phyloP scores from a whole-genome alignment of 345 rosid genomes.

The Rhodamnia rubescens region DNA sequence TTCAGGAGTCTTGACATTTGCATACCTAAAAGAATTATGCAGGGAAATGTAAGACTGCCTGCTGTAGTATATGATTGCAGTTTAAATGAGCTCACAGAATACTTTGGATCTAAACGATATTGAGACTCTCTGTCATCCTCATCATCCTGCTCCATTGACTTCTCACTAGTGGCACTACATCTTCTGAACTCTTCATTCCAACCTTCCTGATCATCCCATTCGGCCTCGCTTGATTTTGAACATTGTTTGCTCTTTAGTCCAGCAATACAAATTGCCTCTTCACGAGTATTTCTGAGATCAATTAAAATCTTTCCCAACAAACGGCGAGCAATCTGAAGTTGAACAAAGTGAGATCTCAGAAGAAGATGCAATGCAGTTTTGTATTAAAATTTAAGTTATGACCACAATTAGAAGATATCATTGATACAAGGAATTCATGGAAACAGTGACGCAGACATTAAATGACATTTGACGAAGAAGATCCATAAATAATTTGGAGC shows the following conservation, averaged over 20 bases:
- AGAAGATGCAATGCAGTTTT: not conserved
- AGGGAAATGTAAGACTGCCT: not conserved
- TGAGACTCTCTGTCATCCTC: conserved; percentile 91
- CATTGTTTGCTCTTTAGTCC: conserved; percentile 56
- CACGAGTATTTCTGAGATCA: conserved; percentile 93
- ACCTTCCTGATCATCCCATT: conserved; percentile 41
- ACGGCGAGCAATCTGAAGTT: conserved; percentile 77
- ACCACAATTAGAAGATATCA: not conserved
- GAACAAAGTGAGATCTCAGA: not conserved
- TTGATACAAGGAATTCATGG: not conserved
- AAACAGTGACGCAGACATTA: not conserved
- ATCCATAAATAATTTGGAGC: not conserved
- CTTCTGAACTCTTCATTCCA: conserved; percentile 59
- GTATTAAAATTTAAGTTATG: not conserved
- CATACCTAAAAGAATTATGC: conserved; percentile 50
- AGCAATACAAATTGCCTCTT: conserved; percentile 92
- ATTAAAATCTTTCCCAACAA: conserved; percentile 93
- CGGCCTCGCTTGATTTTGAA: conserved; percentile 26
- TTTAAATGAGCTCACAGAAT: not conserved
- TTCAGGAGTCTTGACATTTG: conserved; percentile 97
- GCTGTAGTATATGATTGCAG: not conserved
- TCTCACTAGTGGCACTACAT: conserved; percentile 48
- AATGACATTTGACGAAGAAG: not conserved
- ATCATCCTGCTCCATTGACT: conserved; percentile 64
- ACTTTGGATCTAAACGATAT: conserved; percentile 98